Evolutionary conservation across 345 rosid species (phyloP).

Genomic region (Anacardium occidentale): DNA sequence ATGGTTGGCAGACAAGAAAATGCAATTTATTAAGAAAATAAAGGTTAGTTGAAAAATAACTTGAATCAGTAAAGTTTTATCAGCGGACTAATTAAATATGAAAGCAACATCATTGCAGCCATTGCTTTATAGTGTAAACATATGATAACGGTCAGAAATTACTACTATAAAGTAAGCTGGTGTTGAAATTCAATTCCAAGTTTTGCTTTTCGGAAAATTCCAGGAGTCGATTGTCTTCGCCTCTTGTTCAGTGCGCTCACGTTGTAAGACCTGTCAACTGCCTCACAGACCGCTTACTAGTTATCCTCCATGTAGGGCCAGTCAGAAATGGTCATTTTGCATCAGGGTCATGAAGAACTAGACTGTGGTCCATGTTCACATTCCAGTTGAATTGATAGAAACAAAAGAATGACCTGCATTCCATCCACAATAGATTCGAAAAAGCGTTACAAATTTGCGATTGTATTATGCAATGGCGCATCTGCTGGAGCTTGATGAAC

Average conservation of each 20-base stretch:
- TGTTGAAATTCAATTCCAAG: constrained; percentile 6
- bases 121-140: background rate
- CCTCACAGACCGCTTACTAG: background rate
- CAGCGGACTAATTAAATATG: constrained; percentile 8
- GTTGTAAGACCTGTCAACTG: background rate
- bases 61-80: background rate
- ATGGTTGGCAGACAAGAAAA: constrained; percentile 3
- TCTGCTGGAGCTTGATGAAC: constrained; percentile 6
- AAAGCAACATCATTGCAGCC: background rate
- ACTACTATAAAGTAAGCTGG: background rate
- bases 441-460: background rate
- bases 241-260: background rate
- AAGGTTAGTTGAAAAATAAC: background rate
- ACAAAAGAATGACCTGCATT: background rate
- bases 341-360: background rate
- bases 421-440: background rate
- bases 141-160: background rate
- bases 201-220: background rate
- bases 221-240: constrained; percentile 5
- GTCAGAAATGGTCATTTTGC: background rate
- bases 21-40: background rate
- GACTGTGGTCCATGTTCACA: constrained; percentile 6
- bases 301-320: background rate
- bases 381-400: background rate
- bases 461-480: background rate